phyloP scores from a whole-genome alignment of 179 eudicot species.

The Beta lomatogona region DNA sequence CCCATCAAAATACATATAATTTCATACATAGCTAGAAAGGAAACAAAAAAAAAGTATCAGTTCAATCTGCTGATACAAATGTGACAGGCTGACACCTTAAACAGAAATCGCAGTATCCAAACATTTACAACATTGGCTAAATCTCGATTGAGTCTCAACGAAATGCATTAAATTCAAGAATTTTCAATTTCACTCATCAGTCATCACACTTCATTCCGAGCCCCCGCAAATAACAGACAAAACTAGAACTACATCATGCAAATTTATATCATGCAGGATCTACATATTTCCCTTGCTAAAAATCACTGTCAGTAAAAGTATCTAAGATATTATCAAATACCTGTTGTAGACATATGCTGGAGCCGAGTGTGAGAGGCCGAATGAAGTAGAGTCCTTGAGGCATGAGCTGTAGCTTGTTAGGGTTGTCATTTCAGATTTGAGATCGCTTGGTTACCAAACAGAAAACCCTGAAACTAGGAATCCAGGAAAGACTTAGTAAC shows the following conservation, averaged over 20 bases:
- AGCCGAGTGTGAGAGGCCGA: conserved; percentile 8
- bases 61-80: background rate
- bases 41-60: no score
- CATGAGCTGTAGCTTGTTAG: conserved; percentile 26
- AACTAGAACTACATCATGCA: background rate
- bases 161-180: background rate
- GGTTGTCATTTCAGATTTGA: conserved; percentile 25
- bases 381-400: conserved; percentile 23
- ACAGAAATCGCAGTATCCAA: background rate
- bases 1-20: no score
- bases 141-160: background rate
- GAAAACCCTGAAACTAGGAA: conserved; percentile 2
- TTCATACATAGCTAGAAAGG: no score
- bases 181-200: background rate
- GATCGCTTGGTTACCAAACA: conserved; percentile 2
- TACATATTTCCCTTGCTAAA: no score
- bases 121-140: background rate
- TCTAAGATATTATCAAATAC: background rate
- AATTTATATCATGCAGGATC: background rate
- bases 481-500: background rate
- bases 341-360: conserved; percentile 13
- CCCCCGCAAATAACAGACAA: background rate
- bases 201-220: background rate
- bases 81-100: background rate
- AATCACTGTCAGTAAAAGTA: background rate